These are phyloP conservation scores for Triticum timopheevii DNA, from an alignment of 176 grass and related monocot species.

Conservation along the genomic window DNA sequence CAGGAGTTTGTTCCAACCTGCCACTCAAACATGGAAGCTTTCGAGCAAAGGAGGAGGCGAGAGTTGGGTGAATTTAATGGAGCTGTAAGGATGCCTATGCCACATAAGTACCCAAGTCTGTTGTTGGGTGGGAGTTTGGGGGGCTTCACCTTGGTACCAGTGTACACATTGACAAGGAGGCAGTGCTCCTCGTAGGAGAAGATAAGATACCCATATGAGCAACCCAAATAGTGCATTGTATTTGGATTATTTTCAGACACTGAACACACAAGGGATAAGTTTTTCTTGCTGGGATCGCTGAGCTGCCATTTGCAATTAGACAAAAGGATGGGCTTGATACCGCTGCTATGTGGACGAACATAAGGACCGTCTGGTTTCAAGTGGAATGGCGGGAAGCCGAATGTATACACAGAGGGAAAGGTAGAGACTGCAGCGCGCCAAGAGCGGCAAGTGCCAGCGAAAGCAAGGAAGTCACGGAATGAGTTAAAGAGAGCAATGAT, in stretches of 20 bases:
- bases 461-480: conserved; percentile 5
- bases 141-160: not conserved
- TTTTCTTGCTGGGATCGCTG: not conserved
- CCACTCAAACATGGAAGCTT: not conserved
- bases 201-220: not conserved
- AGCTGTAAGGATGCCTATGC: not conserved
- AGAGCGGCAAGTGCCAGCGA: not conserved
- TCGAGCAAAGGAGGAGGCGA: not conserved
- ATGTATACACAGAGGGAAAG: not conserved
- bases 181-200: not conserved
- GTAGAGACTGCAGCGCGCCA: not conserved
- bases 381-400: not conserved
- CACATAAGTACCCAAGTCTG: not conserved
- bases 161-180: not conserved
- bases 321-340: not conserved
- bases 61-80: not conserved
- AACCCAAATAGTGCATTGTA: not conserved
- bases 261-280: not conserved
- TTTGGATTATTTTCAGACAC: not conserved
- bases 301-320: conserved; percentile 7
- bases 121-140: not conserved
- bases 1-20: not conserved
- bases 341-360: not conserved
- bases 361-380: not conserved
- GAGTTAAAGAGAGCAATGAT: not conserved